These are phyloP conservation scores for Echria macrotheca DNA, from an alignment of 495 filamentous ascomycete species.

Conservation along the genomic window DNA sequence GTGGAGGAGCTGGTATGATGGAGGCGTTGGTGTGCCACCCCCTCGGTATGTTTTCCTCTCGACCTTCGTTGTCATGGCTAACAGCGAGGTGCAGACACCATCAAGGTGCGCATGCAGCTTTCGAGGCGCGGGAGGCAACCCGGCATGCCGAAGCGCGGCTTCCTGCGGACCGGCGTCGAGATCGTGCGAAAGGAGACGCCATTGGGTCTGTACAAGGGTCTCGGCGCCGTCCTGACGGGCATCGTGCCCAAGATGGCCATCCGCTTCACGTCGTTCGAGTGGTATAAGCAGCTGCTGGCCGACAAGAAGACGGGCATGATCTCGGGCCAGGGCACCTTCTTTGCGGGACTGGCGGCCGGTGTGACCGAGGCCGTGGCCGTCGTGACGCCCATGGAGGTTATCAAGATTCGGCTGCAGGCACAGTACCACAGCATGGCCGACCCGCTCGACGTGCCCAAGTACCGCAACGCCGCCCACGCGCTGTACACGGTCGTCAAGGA, in stretches of 20 bases:
- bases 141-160: slow-evolving; percentile 79
- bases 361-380: slow-evolving; percentile 94
- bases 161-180: slow-evolving; percentile 77
- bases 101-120: slow-evolving; percentile 99
- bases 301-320: slow-evolving; percentile 59
- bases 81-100: slow-evolving; percentile 58
- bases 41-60: slow-evolving; percentile 56
- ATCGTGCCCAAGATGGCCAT: slow-evolving; percentile 99
- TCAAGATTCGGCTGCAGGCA: slow-evolving; percentile 96
- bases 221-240: slow-evolving; percentile 91
- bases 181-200: slow-evolving; percentile 88
- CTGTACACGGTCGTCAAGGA: slow-evolving; percentile 87
- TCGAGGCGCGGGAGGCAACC: slow-evolving; percentile 77
- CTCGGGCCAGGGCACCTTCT: slow-evolving; percentile 71
- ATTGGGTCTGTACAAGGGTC: slow-evolving; percentile 88
- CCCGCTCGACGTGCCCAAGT: slow-evolving; percentile 86
- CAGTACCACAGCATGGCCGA: slow-evolving; percentile 94
- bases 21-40: slow-evolving; percentile 97
- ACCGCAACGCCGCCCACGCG: slow-evolving; percentile 95
- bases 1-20: slow-evolving; percentile 98
- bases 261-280: slow-evolving; percentile 95
- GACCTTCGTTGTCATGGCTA: neutral
- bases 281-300: slow-evolving; percentile 80
- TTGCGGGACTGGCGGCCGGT: slow-evolving; percentile 86
- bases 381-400: slow-evolving; percentile 96